Conservation (phyloP, 768 basidiomycete species). For the Lactarius sp. region DNA sequence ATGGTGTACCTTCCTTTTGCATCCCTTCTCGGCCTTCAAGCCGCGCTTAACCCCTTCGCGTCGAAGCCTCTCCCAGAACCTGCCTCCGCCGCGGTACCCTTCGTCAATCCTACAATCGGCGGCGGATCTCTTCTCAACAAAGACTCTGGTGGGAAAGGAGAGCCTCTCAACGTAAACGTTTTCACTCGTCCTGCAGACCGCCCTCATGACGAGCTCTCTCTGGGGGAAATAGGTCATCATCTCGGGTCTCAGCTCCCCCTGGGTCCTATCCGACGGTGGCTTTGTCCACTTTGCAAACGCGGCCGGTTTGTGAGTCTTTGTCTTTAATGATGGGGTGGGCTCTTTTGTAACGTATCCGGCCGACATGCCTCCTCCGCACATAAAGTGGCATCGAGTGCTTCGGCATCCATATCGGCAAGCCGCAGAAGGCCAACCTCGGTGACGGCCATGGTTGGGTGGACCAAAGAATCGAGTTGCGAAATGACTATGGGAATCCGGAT, state of each 20-base stretch:
- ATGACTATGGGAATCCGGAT: conserved; percentile 37
- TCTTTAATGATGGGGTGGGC: not conserved
- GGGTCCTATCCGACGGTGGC: conserved; percentile 14
- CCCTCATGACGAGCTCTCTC: not conserved
- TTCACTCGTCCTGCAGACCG: not conserved
- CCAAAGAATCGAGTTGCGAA: conserved; percentile 41
- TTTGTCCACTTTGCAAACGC: conserved; percentile 14
- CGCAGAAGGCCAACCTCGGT: conserved; percentile 42
- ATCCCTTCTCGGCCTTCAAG: conserved; percentile 9
- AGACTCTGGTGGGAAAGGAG: conserved; percentile 3
- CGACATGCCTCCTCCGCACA: not conserved
- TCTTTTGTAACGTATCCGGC: not conserved
- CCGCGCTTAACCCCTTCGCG: not conserved
- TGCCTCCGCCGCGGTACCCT: not conserved
- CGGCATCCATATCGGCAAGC: conserved; percentile 34
- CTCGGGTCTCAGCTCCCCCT: conserved; percentile 20
- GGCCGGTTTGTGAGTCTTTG: conserved; percentile 18
- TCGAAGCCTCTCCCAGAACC: not conserved
- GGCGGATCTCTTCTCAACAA: conserved; percentile 7
- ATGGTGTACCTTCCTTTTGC: conserved; percentile 14
- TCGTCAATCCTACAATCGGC: not conserved
- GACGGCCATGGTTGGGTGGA: conserved; percentile 44
- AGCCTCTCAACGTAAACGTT: conserved; percentile 23
- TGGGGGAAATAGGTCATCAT: conserved; percentile 18
- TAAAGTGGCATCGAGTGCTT: conserved; percentile 30